Evolutionary conservation across 257 asterid species (phyloP), one percentile per base, ranked within the genome.

Genomic region (Osmanthus fragrans): DNA sequence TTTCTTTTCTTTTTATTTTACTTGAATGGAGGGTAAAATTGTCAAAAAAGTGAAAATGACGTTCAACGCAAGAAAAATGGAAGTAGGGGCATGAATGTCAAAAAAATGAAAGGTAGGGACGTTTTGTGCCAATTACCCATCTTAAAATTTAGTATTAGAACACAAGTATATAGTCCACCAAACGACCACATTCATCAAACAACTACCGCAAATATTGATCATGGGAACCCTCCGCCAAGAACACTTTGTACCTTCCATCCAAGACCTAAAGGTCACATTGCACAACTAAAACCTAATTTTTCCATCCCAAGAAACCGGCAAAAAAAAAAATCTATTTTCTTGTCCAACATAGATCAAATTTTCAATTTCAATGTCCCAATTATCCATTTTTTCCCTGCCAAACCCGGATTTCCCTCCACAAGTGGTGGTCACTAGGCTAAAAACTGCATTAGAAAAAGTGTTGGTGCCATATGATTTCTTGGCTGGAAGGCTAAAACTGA

Each of bases 281-380:
- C 74, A 74, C 2, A 75, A 79, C 45, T 79, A 88, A 16, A 68
- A 33, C 12, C 76, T 81, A 36, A 54, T 86, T 0, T 72, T 86
- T 15, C 86, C 88, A 29, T 71, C 32, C 71, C 34, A 79, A 40
- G 82, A 81, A 77, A 79, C 87, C n/a, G 65, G 39, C 0, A 25
- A 25, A 25, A 25, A 3, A 84, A 69, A 16, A 78, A 39, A 8
- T 34, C 82, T 23, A 29, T 86, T 47, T 86, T 86, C 70, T 77
- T 86, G 33, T 85, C 97, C 5, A 93, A 93, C 80, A 93, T 93
- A 39, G 97, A 93, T 49, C 94, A 88, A 75, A 91, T 93, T 12
- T 89, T 90, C 15, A 87, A 90, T 70, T 93, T 93, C 76, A 86
- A 87, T 49, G 97, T 93, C 79, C 94, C 90, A 74, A 92, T 96